These are phyloP conservation scores for Lepidopterella palustris DNA, from an alignment of 495 filamentous ascomycete genomes.

Conservation along the genomic window DNA sequence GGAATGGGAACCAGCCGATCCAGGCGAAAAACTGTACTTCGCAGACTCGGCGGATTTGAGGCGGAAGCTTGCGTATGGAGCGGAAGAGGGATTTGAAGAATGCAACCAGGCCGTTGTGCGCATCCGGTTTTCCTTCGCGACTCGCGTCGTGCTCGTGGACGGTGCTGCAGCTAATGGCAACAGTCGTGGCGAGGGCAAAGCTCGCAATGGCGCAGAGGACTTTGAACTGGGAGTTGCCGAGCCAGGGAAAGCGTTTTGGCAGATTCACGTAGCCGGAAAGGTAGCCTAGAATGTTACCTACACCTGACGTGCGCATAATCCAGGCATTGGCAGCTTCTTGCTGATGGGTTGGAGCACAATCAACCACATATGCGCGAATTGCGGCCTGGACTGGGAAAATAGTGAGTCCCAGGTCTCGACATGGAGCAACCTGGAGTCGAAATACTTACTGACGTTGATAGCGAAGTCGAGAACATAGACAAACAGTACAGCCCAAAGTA, in stretches of 20 bases:
- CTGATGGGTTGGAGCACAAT: constrained; percentile 81
- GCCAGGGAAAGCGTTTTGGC: constrained; percentile 60
- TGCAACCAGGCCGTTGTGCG: constrained; percentile 52
- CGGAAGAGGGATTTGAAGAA: constrained; percentile 76
- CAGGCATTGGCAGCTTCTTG: constrained; percentile 85
- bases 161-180: constrained; percentile 55
- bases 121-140: constrained; percentile 53
- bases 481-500: constrained; percentile 68
- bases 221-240: constrained; percentile 84
- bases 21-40: constrained; percentile 83
- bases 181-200: constrained; percentile 58
- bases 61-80: constrained; percentile 67
- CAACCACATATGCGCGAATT: constrained; percentile 83
- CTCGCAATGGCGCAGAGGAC: constrained; percentile 77
- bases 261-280: constrained; percentile 74
- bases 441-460: constrained; percentile 73
- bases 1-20: constrained; percentile 92
- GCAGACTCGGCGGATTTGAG: constrained; percentile 75
- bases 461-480: constrained; percentile 85
- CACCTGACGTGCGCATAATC: constrained; percentile 71
- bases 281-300: constrained; percentile 84
- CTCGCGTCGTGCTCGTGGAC: constrained; percentile 76
- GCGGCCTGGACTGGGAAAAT: constrained; percentile 65
- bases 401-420: neutral
- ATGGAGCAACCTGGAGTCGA: neutral